Evolutionary conservation across 2,329 filamentous ascomycete species (phyloP), one percentile per base, ranked within the genome.

Genomic region (Helotiales sp.): DNA sequence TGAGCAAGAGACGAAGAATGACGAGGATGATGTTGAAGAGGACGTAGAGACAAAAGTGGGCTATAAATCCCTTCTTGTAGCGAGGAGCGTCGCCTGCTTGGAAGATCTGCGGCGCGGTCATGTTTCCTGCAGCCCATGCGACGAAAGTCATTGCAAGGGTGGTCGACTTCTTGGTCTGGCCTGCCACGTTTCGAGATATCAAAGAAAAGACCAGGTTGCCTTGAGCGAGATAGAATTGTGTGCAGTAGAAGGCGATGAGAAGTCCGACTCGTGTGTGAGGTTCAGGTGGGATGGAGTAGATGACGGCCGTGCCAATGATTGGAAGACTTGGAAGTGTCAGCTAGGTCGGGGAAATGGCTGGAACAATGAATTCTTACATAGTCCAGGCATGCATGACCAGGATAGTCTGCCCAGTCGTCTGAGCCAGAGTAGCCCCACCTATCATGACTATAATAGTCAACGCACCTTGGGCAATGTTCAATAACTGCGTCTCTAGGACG

Each of bases 141-240:
- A 87, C 79, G 73, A 88, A 88, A 65, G 86, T 88, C 66, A 85
- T 82, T 3, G 86, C 84, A 2, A 88, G 82, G 6, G 83, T 82
- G 17, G 84, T 82, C 1, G 82, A 81, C 71, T 87, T 88, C 76
- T 89, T 88, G 1, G 86, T 88, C 65, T 87, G 85, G 0, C 87
- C 87, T n/a, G 83, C 86, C 15, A 87, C 79, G 71, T 89, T 88
- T 6, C 85, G 80, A 0, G 82, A 82, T 49, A 87, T 80, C 77
- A 86, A 80, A 6, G 83, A 84, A 73, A 86, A 17, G 75, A 80
- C 32, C 50, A 76, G 80, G 1, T 87, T 90, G 73, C 90, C 86
- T 0, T 89, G 89, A 17, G 74, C 15, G n/a, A 49, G 45, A 57
- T 69, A 66, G 63, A 75, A 76, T 58, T 75, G 73, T 1, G 74